Conservation (phyloP, 371 early-diverging fungal genomes). For the Apophysomyces sp. region DNA sequence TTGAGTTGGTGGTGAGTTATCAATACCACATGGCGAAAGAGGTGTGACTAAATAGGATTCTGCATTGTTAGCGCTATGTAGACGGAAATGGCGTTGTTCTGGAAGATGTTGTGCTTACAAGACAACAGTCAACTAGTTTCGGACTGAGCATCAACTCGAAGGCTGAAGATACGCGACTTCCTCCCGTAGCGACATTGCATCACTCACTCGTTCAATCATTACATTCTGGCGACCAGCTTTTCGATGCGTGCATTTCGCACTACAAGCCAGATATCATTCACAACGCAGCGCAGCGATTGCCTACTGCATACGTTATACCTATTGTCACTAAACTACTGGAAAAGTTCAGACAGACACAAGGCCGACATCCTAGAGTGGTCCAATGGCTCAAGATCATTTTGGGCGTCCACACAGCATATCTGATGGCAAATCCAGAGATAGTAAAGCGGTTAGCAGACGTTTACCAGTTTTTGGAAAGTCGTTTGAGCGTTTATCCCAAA, state of each 20-base stretch:
- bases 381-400: constrained; percentile 75
- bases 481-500: constrained; percentile 54
- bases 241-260: constrained; percentile 54
- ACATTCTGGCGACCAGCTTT: constrained; percentile 59
- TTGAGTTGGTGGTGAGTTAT: constrained; percentile 53
- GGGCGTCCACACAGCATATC: constrained; percentile 63
- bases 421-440: constrained; percentile 60
- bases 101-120: constrained; percentile 34
- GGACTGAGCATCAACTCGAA: neutral
- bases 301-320: constrained; percentile 59
- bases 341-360: constrained; percentile 38
- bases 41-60: neutral
- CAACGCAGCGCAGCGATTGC: constrained; percentile 59
- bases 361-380: constrained; percentile 55
- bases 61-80: constrained; percentile 8
- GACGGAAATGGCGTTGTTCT: constrained; percentile 1
- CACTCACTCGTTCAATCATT: constrained; percentile 64
- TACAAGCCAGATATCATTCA: constrained; percentile 53
- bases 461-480: constrained; percentile 61
- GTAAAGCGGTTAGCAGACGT: constrained; percentile 56
- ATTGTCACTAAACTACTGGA: constrained; percentile 56
- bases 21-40: neutral
- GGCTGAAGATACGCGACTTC: constrained; percentile 16
- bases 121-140: constrained; percentile 17
- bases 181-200: constrained; percentile 41